phyloP scores from a whole-genome alignment of 192 early-diverging fungal genomes.

The Podila horticola region DNA sequence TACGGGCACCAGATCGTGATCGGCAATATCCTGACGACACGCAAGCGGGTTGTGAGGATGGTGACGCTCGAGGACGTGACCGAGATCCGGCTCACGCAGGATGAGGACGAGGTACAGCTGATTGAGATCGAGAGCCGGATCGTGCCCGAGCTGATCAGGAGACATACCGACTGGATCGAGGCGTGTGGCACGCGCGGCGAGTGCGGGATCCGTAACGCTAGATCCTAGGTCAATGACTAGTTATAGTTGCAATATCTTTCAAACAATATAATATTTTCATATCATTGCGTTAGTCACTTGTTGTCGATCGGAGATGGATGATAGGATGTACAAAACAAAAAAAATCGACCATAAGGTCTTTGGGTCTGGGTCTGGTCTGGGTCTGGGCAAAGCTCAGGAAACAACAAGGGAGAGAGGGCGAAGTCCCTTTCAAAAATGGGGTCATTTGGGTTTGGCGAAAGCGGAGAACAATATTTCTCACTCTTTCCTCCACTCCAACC shows the following conservation, averaged over 20 bases:
- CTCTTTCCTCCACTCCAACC: too few species aligned
- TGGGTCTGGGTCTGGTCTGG: too few species aligned
- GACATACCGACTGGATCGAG: conserved; percentile 77
- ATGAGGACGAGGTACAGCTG: conserved; percentile 61
- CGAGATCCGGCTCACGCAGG: conserved; percentile 60
- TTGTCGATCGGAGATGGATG: too few species aligned
- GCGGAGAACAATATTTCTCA: too few species aligned
- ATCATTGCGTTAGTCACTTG: too few species aligned
- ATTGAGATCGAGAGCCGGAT: conserved; percentile 88
- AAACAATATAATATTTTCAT: neutral
- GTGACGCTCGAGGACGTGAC: conserved; percentile 60
- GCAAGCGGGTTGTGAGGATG: conserved; percentile 86
- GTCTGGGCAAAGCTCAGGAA: too few species aligned
- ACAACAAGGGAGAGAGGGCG: too few species aligned
- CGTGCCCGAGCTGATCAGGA: conserved; percentile 72
- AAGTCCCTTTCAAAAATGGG: too few species aligned
- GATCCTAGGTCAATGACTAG: neutral
- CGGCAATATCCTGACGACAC: conserved; percentile 90
- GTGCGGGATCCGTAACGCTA: conserved; percentile 15
- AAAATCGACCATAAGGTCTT: too few species aligned
- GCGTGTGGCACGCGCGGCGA: conserved; percentile 35
- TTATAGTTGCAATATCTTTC: neutral
- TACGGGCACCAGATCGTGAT: conserved; percentile 99
- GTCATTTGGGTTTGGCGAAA: too few species aligned
- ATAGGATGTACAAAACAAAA: too few species aligned